Conservation (phyloP, 192 early-diverging fungal genomes). For the Allomyces javanicus region DNA sequence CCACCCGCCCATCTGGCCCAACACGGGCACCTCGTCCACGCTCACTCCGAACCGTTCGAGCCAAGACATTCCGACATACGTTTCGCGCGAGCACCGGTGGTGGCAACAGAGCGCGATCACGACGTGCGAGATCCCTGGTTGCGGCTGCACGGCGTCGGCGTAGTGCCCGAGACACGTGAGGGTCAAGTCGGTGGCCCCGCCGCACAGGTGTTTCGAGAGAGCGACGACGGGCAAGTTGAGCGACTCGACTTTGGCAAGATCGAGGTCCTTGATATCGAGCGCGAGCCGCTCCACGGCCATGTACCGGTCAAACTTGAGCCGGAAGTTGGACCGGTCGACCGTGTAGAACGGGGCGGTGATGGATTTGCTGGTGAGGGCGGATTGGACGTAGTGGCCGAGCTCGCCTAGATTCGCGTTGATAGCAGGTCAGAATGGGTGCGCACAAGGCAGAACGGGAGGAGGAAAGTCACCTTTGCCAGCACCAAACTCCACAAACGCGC, state of each 20-base stretch:
- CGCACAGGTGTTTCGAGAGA: constrained; percentile 79
- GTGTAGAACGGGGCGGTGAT: constrained; percentile 10
- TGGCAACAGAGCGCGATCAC: constrained; percentile 84
- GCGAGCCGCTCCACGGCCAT: constrained; percentile 29
- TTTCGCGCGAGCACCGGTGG: constrained; percentile 49
- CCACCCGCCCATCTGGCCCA: constrained; percentile 61
- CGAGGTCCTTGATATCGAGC: constrained; percentile 75
- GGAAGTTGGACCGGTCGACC: constrained; percentile 56
- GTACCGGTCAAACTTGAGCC: constrained; percentile 35
- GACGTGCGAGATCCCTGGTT: constrained; percentile 36
- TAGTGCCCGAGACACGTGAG: constrained; percentile 47
- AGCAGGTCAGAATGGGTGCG: not conserved
- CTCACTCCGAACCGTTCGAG: constrained; percentile 28
- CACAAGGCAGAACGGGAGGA: too few species aligned
- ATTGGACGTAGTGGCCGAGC: constrained; percentile 22
- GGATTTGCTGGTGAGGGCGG: constrained; percentile 11
- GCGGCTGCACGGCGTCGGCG: constrained; percentile 4
- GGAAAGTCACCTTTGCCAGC: constrained; percentile 32
- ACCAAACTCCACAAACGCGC: constrained; percentile 63
- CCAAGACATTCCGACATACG: constrained; percentile 46
- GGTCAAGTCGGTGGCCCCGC: constrained; percentile 70
- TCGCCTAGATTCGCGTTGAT: constrained; percentile 11
- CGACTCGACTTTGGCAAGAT: constrained; percentile 28
- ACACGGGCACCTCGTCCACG: constrained; percentile 33
- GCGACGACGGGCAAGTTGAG: constrained; percentile 30